Base-by-base conservation (phyloP, 345 rosid species). In the Gynandropsis gynandra region DNA sequence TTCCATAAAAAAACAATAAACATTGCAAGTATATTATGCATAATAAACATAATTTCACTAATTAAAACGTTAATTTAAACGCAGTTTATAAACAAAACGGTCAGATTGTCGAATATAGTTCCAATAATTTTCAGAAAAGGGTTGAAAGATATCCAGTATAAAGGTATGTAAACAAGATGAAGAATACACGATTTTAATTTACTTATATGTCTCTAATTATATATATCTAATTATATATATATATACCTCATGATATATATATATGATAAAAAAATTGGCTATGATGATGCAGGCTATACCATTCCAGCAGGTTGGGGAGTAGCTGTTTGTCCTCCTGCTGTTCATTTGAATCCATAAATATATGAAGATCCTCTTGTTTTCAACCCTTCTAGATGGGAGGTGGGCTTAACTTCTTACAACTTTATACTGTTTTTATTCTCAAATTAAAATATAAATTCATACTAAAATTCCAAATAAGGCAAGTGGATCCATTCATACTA, bases 241-340 rank as follows among this genome's bases (percentile, higher is more conserved):
- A n/a, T n/a, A n/a, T n/a, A n/a, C n/a, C n/a, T n/a, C n/a, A n/a
- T n/a, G n/a, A n/a, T 20, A 3, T 6, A 39, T n/a, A 36, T 54
- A 44, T 32, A 43, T 42, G 20, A 15, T 48, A 24, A 64, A 45
- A 20, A 61, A 8, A 36, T 42, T 64, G 16, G 37, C 36, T 37
- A 29, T 12, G 19, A 52, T 46, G 44, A 48, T 70, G 76, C 80
- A 89, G 97, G 76, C 49, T 74, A 74, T 72, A 80, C 83, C 36
- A 80, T 89, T 68, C 95, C 97, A 48, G 81, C 85, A n/a, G 88
- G 80, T 16, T 89, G 97, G 97, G 84, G 77, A 14, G 77, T 89
- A 13, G 85, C 83, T 94, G 86, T 89, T 24, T 81, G 90, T 65
- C 97, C 97, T 46, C 95, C 97, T 16, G 97, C 95, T 16, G 84